Evolutionary conservation across 2,329 filamentous ascomycete species (phyloP), one percentile per base, ranked within the genome.

Genomic region (Xylaria sp.): DNA sequence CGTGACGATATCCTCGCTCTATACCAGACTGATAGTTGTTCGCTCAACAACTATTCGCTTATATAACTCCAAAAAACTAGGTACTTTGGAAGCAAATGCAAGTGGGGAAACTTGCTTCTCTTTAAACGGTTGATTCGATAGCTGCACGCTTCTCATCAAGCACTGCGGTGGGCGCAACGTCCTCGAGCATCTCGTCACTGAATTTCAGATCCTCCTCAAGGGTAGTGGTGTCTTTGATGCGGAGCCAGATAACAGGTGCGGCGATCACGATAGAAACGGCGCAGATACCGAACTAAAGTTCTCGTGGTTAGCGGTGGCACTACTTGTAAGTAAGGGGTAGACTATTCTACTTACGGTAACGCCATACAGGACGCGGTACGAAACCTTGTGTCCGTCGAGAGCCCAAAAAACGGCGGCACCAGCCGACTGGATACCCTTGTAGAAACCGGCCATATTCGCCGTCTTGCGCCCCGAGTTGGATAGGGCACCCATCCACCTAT

Each of bases 391-490:
- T 30, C 84, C 85, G 76, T 96, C 92, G 62, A 96, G 79, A 30
- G 89, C 86, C 89, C 88, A 92, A 75, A 88, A 92, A 74, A 94
- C 87, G 67, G 92, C 93, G 2, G 90, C 90, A 74, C 93, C 93
- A 19, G 92, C 93, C n/a, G 92, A 95, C 80, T 97, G 93, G 71
- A 97, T 92, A 59, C 82, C 83, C 83, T 96, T 96, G 87, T 96
- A 96, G 84, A 92, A 94, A 70, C 93, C 94, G 50, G 93, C 92
- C 76, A 95, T 92, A 84, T 98, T 97, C 82, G 95, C 94, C 32
- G 95, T 88, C 80, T 94, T 95, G 79, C 94, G 93, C 69, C 92
- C 89, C 71, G 95, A 97, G 87, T 98, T 98, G 78, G 93, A 94
- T 51, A 98, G 85, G 7, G 94, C 89, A 59, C 95, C 95, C 92